Evolutionary conservation across 257 asterid genomes (phyloP), one percentile per base, ranked within the genome.

Genomic region (Agastache rugosa): DNA sequence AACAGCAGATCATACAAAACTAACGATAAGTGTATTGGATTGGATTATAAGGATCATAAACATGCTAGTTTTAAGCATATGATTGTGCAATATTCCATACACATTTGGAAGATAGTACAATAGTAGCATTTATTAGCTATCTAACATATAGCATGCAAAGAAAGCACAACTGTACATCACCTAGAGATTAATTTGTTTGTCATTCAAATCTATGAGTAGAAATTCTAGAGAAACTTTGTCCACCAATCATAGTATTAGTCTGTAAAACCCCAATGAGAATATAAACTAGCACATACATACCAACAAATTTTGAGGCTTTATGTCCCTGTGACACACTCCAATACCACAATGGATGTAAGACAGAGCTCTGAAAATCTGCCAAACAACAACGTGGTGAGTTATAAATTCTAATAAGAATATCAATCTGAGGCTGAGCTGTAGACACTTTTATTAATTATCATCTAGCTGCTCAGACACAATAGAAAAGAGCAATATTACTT

Each of bases 251-350:
- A 50, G 47, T 29, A 62, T 44, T 56, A 25, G 50, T 53, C 29
- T 48, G 55, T 12, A 58, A 55, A 41, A 45, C 56, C 45, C 29
- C 42, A 39, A 35, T 6, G 17, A 67, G 67, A 55, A 74, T 39
- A 85, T 68, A 72, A 69, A 47, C 17, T 16, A 70, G 67, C 23
- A 68, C 48, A 61, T 11, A 78, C 81, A 19, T 86, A 93, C 98
- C 97, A 93, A 83, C 75, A 93, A 87, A 76, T 93, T 93, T 78
- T 93, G 98, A 85, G 98, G 97, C 83, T 93, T 93, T 86, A 93
- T 93, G 87, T 93, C 98, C 83, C 98, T 89, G 82, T 93, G 98
- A 74, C 97, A 93, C 75, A 93, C 97, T 81, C 97, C 94, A 77
- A 93, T 80, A 65, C 90, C 77, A 45, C 91, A 89, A 84, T 93